Evolutionary conservation across 1,284 basidiomycete genomes (phyloP), one percentile per base, ranked within the genome.

Genomic region (Malassezia sp.): DNA sequence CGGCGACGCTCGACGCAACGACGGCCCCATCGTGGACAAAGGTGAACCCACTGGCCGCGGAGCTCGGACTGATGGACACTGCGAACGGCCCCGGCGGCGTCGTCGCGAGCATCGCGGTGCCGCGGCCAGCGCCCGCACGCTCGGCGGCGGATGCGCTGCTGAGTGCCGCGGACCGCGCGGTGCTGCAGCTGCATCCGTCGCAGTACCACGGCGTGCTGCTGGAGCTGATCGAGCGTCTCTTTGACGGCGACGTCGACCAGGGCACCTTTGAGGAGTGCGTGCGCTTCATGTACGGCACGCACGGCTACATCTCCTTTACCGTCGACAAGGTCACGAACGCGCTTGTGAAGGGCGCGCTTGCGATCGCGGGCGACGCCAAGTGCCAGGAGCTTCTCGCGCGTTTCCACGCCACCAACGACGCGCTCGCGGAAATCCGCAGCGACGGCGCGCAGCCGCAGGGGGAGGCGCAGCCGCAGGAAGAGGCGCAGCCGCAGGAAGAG

Each of bases 241-340:
- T 96, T 64, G 86, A 89, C 62, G 83, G 79, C 52, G 89, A 96
- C 65, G 76, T 96, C 53, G 91, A 96, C 71, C 84, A 83, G 63
- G 74, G 77, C 23, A 80, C 81, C 15, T 96, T 88, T 65, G 93
- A 97, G 71, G 91, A 97, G 70, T 85, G 87, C 60, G 81, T 93
- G 77, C 76, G 93, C 50, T 87, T 85, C 79, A 90, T 97, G 78
- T 96, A 91, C 74, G 86, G 88, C 26, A 90, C 82, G 56, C 84
- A 88, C 76, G 89, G 88, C 60, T 91, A 85, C 71, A 82, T 83
- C 63, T 79, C 85, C 63, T 93, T 91, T 68, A 93, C 89, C 0
- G 74, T 93, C n/a, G 89, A 95, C 73, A 88, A 91, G 71, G 76
- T 91, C 38, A 79, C 91, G 43, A 83, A 83, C 2, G 61, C 60